phyloP scores from a whole-genome alignment of 345 rosid genomes.

The Arabidopsis arenosa region DNA sequence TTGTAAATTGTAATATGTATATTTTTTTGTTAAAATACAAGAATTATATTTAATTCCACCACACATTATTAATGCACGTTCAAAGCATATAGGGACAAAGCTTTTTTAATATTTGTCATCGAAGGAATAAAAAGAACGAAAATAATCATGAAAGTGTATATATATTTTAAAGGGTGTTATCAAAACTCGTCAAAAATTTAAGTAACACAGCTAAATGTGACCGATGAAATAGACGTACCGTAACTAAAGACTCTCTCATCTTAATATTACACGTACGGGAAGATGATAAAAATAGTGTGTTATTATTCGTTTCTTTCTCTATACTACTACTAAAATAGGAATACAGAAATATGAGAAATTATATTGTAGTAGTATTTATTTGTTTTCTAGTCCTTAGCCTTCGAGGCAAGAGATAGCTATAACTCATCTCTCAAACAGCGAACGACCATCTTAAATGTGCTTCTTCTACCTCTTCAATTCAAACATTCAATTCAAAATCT shows the following conservation, averaged over 20 bases:
- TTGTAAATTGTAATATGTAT: not conserved
- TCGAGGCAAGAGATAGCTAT: conserved; percentile 31
- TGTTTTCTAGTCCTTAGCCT: conserved; percentile 6
- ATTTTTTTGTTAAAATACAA: not conserved
- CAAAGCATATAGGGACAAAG: conserved; percentile 47
- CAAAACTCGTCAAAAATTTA: conserved; percentile 17
- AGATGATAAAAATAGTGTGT: conserved; percentile 1
- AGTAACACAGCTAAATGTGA: conserved; percentile 31
- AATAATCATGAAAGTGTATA: conserved; percentile 22
- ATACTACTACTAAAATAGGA: not conserved
- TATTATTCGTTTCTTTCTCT: not conserved
- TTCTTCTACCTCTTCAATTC: conserved; percentile 8
- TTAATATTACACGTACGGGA: conserved; percentile 8
- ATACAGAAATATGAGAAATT: not conserved
- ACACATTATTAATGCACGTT: conserved; percentile 46
- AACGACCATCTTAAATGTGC: conserved; percentile 17
- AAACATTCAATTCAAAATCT: not conserved
- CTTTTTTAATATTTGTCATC: conserved; percentile 30
- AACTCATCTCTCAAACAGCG: conserved; percentile 14
- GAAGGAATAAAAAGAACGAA: conserved; percentile 41
- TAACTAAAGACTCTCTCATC: conserved; percentile 16
- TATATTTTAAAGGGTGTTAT: conserved; percentile 2
- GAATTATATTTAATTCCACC: conserved; percentile 8
- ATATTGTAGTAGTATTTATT: not conserved
- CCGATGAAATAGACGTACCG: conserved; percentile 30